Evolutionary conservation across 2,329 filamentous ascomycete species (phyloP), one percentile per base, ranked within the genome.

Genomic region (Verticillium tricorpus): DNA sequence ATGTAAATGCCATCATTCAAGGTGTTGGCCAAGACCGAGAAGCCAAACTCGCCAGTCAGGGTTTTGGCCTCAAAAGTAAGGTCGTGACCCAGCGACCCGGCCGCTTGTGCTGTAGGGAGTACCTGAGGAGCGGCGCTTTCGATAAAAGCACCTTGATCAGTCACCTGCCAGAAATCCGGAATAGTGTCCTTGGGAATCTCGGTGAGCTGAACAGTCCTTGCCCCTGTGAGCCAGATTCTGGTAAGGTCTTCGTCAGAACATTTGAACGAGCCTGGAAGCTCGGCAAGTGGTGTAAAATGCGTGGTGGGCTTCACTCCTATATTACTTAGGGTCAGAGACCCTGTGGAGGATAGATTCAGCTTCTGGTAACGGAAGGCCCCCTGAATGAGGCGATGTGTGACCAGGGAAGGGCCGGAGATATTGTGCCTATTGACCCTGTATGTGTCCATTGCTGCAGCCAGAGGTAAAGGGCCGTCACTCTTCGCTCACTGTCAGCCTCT

Each of bases 401-500:
- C 65, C 14, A 59, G 55, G 0, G 60, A 64, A 2, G 64, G 54
- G 5, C 61, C 61, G 9, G 68, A 71, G 57, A 76, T 67, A 58
- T 74, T 74, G 66, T 76, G 74, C 4, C 63, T 66, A 45, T 73
- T 75, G 3, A 75, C 63, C 8, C 73, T 66, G 62, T 75, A 76
- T 1, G 71, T 73, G 56, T 76, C 73, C 72, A 76, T 74, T 4
- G 74, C 71, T 12, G 73, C 73, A 11, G 74, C 70, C 1, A 77
- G 64, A 12, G 69, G 64, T 11, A 76, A 60, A 9, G 74, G 74
- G 0, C 73, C 74, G 55, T 74, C 72, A 57, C 55, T 60, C 62
- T 60, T 39, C n/a, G 5, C 11, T 25, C 11, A 40, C 32, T 52
- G 25, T 34, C 28, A 7, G 12, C 7, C 35, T 28, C 40, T 28